phyloP scores from a whole-genome alignment of 345 rosid species.

The Carallia brachiata region DNA sequence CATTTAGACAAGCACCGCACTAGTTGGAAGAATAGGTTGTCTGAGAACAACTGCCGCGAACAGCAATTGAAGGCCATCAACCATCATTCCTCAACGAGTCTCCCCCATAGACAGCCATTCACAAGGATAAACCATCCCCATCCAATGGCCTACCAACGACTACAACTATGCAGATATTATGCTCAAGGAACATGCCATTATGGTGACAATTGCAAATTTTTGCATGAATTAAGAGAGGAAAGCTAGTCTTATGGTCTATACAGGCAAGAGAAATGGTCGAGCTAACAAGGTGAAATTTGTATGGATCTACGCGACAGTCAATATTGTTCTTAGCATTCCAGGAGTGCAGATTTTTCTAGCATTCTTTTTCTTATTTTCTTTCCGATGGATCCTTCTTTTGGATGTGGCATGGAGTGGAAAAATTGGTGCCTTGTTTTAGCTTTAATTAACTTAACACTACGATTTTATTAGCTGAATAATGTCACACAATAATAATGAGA shows the following conservation, averaged over 20 bases:
- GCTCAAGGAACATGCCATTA: conserved; percentile 47
- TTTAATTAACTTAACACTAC: no score
- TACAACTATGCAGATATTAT: conserved; percentile 36
- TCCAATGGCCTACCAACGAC: conserved; percentile 13
- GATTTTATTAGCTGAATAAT: no score
- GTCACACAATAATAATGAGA: no score
- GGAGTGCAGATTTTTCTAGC: no score
- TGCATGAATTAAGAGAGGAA: conserved; percentile 26
- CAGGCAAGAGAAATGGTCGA: background rate
- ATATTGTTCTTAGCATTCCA: no score
- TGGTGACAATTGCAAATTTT: conserved; percentile 49
- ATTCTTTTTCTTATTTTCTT: no score
- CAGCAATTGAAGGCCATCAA: background rate
- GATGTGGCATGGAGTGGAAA: no score
- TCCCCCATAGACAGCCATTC: conserved; percentile 22
- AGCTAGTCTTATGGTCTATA: background rate
- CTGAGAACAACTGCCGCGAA: background rate
- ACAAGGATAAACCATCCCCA: conserved; percentile 13
- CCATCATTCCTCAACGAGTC: background rate
- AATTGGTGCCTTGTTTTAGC: no score
- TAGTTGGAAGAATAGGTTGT: background rate
- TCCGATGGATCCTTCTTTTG: no score
- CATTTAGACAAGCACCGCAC: background rate
- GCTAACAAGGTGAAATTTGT: background rate
- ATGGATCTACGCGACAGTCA: background rate